Base-by-base conservation (phyloP, 371 early-diverging fungal species). In the Syncephalis plumigaleata region DNA sequence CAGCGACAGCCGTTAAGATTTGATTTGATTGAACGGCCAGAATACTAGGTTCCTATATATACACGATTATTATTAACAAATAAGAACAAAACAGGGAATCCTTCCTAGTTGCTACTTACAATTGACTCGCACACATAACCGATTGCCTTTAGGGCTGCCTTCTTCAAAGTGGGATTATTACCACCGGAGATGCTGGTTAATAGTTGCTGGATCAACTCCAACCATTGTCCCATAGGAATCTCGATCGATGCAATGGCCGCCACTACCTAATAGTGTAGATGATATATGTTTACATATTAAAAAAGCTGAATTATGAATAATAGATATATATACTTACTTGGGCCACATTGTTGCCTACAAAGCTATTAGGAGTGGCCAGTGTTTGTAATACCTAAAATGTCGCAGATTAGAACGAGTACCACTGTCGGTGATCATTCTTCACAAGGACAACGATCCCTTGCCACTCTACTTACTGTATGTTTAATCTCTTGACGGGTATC, bases 161-260 rank as follows among this genome's bases (percentile, higher is more conserved):
- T 73, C 56, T 82, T 81, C 43, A 77, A 59, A 56, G 67, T 69
- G 46, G 75, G 60, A 51, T 71, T 70, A 44, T 76, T 60, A 13
- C 70, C 61, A 25, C 55, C 57, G 36, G 64, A 60, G 17, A 90
- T 71, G 51, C 82, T 86, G 20, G 75, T 68, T 31, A 92, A 65
- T 60, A 94, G 68, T 25, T 64, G 60, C 23, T 58, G 63, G 57
- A 96, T 88, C 46, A 92, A 62, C 45, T 91, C 88, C 25, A 67
- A 68, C 93, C 97, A 94, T 53, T 77, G 69, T 9, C 73, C 65
- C 21, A 60, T 56, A 25, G 91, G 92, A 46, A 96, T 65, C 57
- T 96, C 97, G 37, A 92, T 81, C 44, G 75, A 81, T 9, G 89
- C 87, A 58, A 96, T 84, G 38, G 92, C 88, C 31, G 92, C 79